These are phyloP conservation scores for Calonectria fujianensis DNA, from an alignment of 2,329 filamentous ascomycete species.

Conservation along the genomic window DNA sequence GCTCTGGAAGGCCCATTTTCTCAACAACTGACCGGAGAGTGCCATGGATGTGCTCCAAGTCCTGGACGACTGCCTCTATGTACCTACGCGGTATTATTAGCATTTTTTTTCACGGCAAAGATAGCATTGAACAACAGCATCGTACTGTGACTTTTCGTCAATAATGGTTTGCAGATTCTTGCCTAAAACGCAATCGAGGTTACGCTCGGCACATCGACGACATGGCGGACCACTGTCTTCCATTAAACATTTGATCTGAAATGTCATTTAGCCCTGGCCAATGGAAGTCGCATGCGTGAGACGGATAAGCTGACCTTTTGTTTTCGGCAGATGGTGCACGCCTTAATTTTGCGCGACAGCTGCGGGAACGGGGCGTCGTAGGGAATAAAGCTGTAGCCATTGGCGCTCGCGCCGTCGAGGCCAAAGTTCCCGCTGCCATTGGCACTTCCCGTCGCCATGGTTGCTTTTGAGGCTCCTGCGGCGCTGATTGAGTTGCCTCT, in stretches of 20 bases:
- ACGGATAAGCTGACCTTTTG: slow-evolving; percentile 24
- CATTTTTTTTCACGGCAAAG: too few relatives aligned
- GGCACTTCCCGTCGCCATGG: slow-evolving; percentile 26
- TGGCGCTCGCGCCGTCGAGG: slow-evolving; percentile 1
- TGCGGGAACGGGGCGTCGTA: slow-evolving; percentile 36
- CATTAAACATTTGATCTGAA: slow-evolving; percentile 63
- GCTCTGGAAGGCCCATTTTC: slow-evolving; percentile 33
- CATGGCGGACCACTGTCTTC: slow-evolving; percentile 60
- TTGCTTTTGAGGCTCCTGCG: slow-evolving; percentile 16
- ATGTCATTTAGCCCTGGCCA: background rate
- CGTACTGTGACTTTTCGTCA: slow-evolving; percentile 60
- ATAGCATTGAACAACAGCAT: background rate
- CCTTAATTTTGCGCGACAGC: slow-evolving; percentile 30
- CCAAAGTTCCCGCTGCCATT: slow-evolving; percentile 11
- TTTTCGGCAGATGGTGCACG: slow-evolving; percentile 32
- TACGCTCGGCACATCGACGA: slow-evolving; percentile 59
- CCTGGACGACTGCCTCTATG: slow-evolving; percentile 41
- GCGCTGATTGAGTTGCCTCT: background rate
- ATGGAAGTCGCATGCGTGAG: background rate
- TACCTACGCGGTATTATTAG: background rate
- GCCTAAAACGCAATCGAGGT: slow-evolving; percentile 60
- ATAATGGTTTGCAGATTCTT: slow-evolving; percentile 63
- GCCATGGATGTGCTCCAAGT: slow-evolving; percentile 37
- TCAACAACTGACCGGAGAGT: slow-evolving; percentile 32
- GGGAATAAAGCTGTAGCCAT: slow-evolving; percentile 35